A percentile compares a stretch with the other conserved stretches of the same genome.
phyloP scores from a whole-genome alignment of 768 basidiomycete species.

The Cyathus striatus region DNA sequence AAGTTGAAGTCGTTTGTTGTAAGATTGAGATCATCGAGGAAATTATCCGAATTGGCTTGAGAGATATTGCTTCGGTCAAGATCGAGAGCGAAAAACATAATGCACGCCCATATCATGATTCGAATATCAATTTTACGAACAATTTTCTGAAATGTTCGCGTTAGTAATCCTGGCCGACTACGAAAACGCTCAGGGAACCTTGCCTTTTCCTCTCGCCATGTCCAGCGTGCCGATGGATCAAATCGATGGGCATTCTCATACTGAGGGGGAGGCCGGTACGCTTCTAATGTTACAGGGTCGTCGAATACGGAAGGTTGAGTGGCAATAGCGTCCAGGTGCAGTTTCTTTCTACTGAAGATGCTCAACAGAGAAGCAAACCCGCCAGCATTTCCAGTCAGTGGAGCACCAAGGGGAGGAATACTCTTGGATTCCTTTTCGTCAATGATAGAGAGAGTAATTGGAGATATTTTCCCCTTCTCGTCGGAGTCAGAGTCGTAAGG shows the following conservation, averaged over 20 bases:
- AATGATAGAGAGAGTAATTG: constrained; percentile 1
- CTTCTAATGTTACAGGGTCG: constrained; percentile 42
- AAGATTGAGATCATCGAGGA: constrained; percentile 54
- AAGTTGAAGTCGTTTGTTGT: constrained; percentile 63
- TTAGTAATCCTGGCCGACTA: no score
- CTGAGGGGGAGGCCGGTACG: constrained; percentile 44
- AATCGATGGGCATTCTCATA: constrained; percentile 65
- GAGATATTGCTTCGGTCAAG: constrained; percentile 57
- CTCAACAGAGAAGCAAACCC: constrained; percentile 23
- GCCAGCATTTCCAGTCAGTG: constrained; percentile 15
- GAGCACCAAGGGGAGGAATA: constrained; percentile 23
- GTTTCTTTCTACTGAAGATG: constrained; percentile 16
- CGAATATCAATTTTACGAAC: constrained; percentile 56
- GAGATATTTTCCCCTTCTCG: constrained; percentile 6
- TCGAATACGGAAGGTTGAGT: constrained; percentile 63
- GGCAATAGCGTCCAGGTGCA: constrained; percentile 46
- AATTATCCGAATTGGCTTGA: constrained; percentile 67
- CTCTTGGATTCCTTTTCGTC: no score
- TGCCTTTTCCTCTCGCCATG: constrained; percentile 62
- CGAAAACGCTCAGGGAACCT: no score
- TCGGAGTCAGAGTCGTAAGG: constrained; percentile 8
- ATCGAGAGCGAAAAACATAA: constrained; percentile 63
- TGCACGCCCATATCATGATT: constrained; percentile 55
- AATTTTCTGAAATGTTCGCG: no score
- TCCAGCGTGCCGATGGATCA: constrained; percentile 64